Evolutionary conservation across 352 stramenopile genomes (phyloP).

Genomic region (Pythium aquatile): DNA sequence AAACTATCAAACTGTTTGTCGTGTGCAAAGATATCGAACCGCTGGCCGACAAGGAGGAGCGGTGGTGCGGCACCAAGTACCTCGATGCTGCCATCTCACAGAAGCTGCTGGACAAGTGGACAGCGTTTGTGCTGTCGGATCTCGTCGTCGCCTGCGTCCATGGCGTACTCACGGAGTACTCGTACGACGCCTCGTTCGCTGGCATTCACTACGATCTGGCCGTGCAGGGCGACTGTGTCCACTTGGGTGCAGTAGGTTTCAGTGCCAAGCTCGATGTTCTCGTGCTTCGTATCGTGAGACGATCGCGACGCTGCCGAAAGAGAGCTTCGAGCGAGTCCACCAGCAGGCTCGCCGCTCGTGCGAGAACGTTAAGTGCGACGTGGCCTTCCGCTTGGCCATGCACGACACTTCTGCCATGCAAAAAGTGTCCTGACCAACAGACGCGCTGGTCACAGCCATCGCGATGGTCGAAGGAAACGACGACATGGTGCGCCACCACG

Average conservation of each 20-base stretch:
- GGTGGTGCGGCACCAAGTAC: conserved; percentile 50
- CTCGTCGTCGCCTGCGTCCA: conserved; percentile 38
- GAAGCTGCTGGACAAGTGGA: conserved; percentile 30
- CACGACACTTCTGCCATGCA: conserved; percentile 35
- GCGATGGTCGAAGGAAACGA: conserved; percentile 24
- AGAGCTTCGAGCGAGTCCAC: conserved; percentile 45
- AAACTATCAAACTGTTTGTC: conserved; percentile 38
- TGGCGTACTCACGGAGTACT: conserved; percentile 44
- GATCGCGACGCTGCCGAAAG: conserved; percentile 30
- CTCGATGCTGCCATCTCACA: conserved; percentile 27
- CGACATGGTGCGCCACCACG: conserved; percentile 24
- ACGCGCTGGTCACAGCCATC: conserved; percentile 41
- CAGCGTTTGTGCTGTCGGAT: conserved; percentile 36
- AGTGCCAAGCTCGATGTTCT: conserved; percentile 44
- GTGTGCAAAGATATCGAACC: conserved; percentile 35
- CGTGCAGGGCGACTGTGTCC: conserved; percentile 37
- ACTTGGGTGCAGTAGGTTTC: conserved; percentile 46
- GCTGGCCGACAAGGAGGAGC: conserved; percentile 32
- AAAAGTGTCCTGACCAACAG: conserved; percentile 31
- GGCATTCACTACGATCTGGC: conserved; percentile 36
- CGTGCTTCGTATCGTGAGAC: conserved; percentile 39
- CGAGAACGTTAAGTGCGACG: conserved; percentile 51
- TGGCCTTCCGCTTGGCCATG: conserved; percentile 44
- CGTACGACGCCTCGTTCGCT: conserved; percentile 30
- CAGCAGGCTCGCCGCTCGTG: conserved; percentile 39